Evolutionary conservation across 768 basidiomycete genomes (phyloP), one percentile per base, ranked within the genome.

Genomic region (Phlebiopsis gigantea): DNA sequence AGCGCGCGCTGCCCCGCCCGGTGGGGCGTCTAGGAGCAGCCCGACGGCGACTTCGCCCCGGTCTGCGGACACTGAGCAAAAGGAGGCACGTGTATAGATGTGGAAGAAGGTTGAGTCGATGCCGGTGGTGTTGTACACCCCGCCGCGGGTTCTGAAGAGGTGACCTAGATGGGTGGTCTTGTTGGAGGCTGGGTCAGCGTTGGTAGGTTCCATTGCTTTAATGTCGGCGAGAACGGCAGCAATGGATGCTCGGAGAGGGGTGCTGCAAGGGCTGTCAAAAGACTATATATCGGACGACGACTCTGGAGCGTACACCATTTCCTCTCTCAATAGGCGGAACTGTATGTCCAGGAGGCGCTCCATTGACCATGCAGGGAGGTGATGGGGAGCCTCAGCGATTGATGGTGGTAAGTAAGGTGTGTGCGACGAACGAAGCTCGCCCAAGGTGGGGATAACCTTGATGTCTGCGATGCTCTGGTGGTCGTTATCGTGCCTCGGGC

Each of bases 311-410:
- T 62, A 86, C 80, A 77, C 85, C 19, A 87, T 68, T 55, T 91
- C 88, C 60, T 90, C 89, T 41, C 88, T 74, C 39, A 90, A 70
- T 0, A 90, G 74, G 31, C 89, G 80, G 67, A 87, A 90, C 61
- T 90, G 87, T 3, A 85, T 78, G 56, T 92, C 90, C 10, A 90
- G 69, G 19, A 84, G 71, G 9, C 82, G 73, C 53, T 85, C 77
- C 79, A 90, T 87, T 25, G 80, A 81, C 15, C 77, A 76, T 2
- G 68, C 58, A 0, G 79, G 79, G 9, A 77, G 75, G 53, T 78
- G 85, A 63, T 88, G 87, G 0, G 86, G 87, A 0, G 85, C 87
- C 1, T 71, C 75, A 22, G 71, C 76, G 1, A 86, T 65, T 60
- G 78, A 85, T 0, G 76, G 80, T 0, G 90, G 90, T 0, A 91